phyloP scores from a whole-genome alignment of 768 basidiomycete species.

The Hericium rajendrae region DNA sequence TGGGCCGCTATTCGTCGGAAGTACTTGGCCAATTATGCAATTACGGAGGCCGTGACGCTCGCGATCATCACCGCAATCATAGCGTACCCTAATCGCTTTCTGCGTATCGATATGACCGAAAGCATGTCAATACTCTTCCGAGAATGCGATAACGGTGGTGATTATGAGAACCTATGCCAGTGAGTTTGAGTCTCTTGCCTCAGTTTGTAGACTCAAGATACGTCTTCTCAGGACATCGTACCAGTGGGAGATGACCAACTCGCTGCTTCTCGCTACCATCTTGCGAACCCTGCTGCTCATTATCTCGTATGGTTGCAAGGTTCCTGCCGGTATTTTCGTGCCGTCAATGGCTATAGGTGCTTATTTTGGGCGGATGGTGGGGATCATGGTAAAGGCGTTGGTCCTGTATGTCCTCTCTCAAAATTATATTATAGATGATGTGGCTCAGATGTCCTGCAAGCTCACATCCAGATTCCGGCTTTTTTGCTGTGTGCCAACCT shows the following conservation, averaged over 20 bases:
- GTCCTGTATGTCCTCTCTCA: conserved; percentile 48
- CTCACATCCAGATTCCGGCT: conserved; percentile 72
- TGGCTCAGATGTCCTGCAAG: conserved; percentile 27
- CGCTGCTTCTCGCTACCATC: conserved; percentile 83
- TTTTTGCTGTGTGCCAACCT: conserved; percentile 85
- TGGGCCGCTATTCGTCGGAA: conserved; percentile 92
- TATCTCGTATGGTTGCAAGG: conserved; percentile 91
- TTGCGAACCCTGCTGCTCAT: conserved; percentile 82
- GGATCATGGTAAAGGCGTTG: conserved; percentile 91
- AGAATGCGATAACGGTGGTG: conserved; percentile 90
- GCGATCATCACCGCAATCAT: conserved; percentile 86
- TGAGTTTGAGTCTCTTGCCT: conserved; percentile 32
- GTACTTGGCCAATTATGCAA: conserved; percentile 71
- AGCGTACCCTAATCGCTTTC: conserved; percentile 89
- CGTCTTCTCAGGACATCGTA: conserved; percentile 53
- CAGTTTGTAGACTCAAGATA: conserved; percentile 3
- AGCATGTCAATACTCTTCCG: conserved; percentile 90
- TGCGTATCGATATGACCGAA: conserved; percentile 96
- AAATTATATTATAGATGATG: not conserved
- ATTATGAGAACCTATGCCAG: conserved; percentile 93
- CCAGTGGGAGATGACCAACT: conserved; percentile 94
- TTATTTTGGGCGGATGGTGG: conserved; percentile 93
- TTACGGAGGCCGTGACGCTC: conserved; percentile 82
- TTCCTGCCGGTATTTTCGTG: conserved; percentile 96
- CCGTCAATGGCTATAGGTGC: conserved; percentile 99